These are phyloP conservation scores for Testicularia cyperi DNA, from an alignment of 1,284 basidiomycete species.

Conservation along the genomic window DNA sequence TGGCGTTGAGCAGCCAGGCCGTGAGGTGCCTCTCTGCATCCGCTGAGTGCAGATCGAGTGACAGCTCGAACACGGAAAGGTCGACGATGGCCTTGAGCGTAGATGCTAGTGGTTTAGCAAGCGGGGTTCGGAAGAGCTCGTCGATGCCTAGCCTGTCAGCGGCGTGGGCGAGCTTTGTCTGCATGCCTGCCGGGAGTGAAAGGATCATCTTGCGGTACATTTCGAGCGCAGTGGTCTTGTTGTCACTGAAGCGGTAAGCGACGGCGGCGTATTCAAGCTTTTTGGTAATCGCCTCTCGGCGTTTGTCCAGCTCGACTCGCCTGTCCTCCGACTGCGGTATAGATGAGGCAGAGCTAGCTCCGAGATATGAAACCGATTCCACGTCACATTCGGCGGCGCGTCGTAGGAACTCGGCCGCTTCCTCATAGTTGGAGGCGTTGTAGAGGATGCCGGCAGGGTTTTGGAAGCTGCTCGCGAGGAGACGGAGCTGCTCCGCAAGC, in stretches of 20 bases:
- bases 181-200: not conserved
- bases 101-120: conserved; percentile 2
- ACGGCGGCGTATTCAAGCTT: conserved; percentile 38
- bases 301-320: conserved; percentile 7
- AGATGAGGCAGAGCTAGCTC: conserved; percentile 5
- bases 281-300: conserved; percentile 9
- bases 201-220: conserved; percentile 9
- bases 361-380: too few relatives aligned
- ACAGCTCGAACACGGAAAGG: conserved; percentile 32
- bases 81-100: conserved; percentile 26
- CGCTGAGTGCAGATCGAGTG: conserved; percentile 10
- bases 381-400: conserved; percentile 41
- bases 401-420: conserved; percentile 48
- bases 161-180: conserved; percentile 1
- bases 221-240: conserved; percentile 13
- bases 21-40: conserved; percentile 12
- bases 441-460: conserved; percentile 61
- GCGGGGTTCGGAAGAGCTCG: conserved; percentile 11
- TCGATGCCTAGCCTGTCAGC: conserved; percentile 6
- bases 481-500: conserved; percentile 19
- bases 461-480: conserved; percentile 58
- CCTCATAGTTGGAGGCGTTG: conserved; percentile 46
- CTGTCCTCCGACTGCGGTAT: not conserved
- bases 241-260: conserved; percentile 24
- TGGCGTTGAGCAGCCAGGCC: conserved; percentile 5